Percentiles rank a stretch among this genome's conserved stretches.
Conservation (phyloP, 768 basidiomycete species). For the Termitomyces bulborhizus region DNA sequence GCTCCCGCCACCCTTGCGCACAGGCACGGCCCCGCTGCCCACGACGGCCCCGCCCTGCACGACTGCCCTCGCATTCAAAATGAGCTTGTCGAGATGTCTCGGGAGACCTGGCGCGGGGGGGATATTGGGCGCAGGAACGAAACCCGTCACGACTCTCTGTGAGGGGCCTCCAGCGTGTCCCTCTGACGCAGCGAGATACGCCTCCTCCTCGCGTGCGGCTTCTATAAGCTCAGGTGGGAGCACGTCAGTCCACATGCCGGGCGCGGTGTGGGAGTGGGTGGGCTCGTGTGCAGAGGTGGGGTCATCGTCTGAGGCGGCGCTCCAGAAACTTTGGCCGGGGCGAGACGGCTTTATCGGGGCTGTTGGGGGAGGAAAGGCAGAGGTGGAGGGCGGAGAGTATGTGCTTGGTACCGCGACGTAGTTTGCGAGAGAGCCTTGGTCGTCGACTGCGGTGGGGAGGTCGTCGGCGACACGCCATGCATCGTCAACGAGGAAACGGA, state of each 20-base stretch:
- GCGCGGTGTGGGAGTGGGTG: background rate
- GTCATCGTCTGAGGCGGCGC: slow-evolving; percentile 29
- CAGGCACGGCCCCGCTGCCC: slow-evolving; percentile 15
- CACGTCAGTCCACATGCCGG: slow-evolving; percentile 60
- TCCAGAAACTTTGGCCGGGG: slow-evolving; percentile 37
- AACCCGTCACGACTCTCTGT: slow-evolving; percentile 24
- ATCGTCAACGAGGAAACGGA: slow-evolving; percentile 94
- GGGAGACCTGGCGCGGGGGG: slow-evolving; percentile 88
- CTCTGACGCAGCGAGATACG: slow-evolving; percentile 49
- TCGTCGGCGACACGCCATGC: slow-evolving; percentile 75
- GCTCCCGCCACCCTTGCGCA: slow-evolving; percentile 21
- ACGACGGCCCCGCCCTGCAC: slow-evolving; percentile 21
- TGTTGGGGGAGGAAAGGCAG: too few relatives aligned
- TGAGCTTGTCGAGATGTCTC: slow-evolving; percentile 89
- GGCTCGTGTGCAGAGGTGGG: slow-evolving; percentile 7
- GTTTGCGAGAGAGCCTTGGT: slow-evolving; percentile 91
- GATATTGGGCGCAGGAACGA: slow-evolving; percentile 66
- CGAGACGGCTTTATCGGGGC: background rate
- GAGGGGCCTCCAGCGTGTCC: slow-evolving; percentile 18
- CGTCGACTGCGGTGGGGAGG: slow-evolving; percentile 82
- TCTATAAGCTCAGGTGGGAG: slow-evolving; percentile 74
- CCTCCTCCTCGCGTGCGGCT: slow-evolving; percentile 82
- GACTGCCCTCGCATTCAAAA: slow-evolving; percentile 57
- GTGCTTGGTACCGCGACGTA: slow-evolving; percentile 62
- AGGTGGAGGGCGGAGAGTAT: too few relatives aligned